Base-by-base conservation (phyloP, 2,329 filamentous ascomycete genomes). In the Hypoxylon rubiginosum region DNA sequence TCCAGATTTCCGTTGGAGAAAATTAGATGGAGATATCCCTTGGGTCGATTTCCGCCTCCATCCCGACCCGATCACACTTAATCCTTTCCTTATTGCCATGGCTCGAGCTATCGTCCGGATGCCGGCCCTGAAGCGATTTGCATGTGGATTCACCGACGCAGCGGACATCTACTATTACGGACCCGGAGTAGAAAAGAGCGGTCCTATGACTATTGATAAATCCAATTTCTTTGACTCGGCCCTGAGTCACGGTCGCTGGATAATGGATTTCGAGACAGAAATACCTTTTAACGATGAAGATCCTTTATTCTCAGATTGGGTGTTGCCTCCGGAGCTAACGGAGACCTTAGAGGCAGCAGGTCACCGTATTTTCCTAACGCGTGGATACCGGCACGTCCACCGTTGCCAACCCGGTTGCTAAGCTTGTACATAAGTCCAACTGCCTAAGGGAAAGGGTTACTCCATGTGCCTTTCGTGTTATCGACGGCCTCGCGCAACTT, bases 21-120 rank as follows among this genome's bases (percentile, higher is more conserved):
- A 7, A 5, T 30, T 52, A 5, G 48, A 59, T 19, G 56, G 56
- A 10, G 56, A 52, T 45, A 17, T 21, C 10, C 48, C 56, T 21
- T 13, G 5, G 26, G 5, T 46, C 28, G 32, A 43, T 2, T 62
- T 43, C 52, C 60, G 60, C 17, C 3, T 21, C 26, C 4, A n/a
- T 49, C 64, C 52, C 7, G 43, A 60, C 17, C 39, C 62, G 28
- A 39, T 26, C 19, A 60, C 45, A 36, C 54, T 63, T 15, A 39
- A 63, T 26, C 64, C 52, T 19, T 58, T 67, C 34, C 50, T 63
- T 9, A 19, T 58, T 19, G 58, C 61, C 17, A 45, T 63, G 39
- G 60, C 32, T 34, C 54, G 54, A 21, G 49, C 30, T 17, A n/a
- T 58, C 9, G 32, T 53, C n/a, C 50, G 34, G 19, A 63, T 63